Base-by-base conservation (phyloP, 2,329 filamentous ascomycete genomes). In the Aspergillus sp. region DNA sequence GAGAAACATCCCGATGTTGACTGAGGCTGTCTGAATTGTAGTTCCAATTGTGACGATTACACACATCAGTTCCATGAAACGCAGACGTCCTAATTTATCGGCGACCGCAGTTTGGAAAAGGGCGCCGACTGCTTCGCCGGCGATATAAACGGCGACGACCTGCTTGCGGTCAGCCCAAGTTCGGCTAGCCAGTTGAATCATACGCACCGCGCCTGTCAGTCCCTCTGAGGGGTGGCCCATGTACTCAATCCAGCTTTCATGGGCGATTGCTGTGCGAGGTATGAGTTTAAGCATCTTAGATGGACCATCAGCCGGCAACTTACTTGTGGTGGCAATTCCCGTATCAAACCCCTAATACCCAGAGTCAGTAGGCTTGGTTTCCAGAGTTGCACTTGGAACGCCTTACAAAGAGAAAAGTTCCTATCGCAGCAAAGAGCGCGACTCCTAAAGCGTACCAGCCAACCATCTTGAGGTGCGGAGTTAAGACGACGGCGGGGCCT, bases 61-160 rank as follows among this genome's bases (percentile, higher is more conserved):
- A 63, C 82, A 84, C 71, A 82, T 77, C 41, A 83, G 59, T 61
- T 81, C 75, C 80, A 83, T 82, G 64, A 84, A 83, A 2, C 79
- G 77, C 44, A 83, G 77, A 9, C 82, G 80, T 9, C 82, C 81
- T 4, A 82, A 77, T 66, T 69, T 77, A 62, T 86, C 83, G 8
- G 78, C 83, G 17, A 85, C 69, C 5, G 78, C 74, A 3, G 80
- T 85, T 64, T 86, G 83, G 1, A 73, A 73, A 7, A 84, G 59
- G 15, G 83, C 81, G 1, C 84, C 83, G 5, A 81, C 69, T 12
- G 82, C 82, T 68, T 86, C 83, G 27, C 84, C 84, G 5, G 83
- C 83, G 58, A 86, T 84, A 63, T 86, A 86, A 3, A 84, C 79
- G 5, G 83, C 76, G 3, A 84, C 82, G 2, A 85, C 83, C 73